Base-by-base conservation (phyloP, 2,329 filamentous ascomycete species). In the Pleoardoris graminearum region DNA sequence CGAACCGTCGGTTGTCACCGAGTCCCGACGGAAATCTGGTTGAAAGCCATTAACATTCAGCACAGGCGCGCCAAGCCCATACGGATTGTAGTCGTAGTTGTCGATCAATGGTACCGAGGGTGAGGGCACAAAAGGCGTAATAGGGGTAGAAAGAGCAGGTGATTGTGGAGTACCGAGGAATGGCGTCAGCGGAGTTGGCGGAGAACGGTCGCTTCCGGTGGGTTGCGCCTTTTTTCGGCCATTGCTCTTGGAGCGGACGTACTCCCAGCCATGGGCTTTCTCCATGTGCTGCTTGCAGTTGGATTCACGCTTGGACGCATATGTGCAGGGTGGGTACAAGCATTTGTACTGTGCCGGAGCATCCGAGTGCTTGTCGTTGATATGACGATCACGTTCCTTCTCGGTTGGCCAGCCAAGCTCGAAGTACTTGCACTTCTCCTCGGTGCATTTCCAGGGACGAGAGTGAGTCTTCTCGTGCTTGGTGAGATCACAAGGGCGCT, bases 261-360 rank as follows among this genome's bases (percentile, higher is more conserved):
- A 97, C n/a, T 82, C 81, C 88, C 90, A 96, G 53, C 87, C 87
- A 67, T 97, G 92, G 0, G 90, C 88, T 76, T 97, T 97, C 79
- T 97, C 93, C 92, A 97, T 97, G 76, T 97, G 92, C 75, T 97
- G 93, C 73, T 97, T 97, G 83, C 91, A 95, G 75, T 97, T 97
- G 58, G 89, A 94, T 77, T 96, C 89, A 53, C 92, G 88, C 81
- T 97, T 97, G 10, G 92, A 96, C 68, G 91, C 89, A 79, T 97
- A 97, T 0, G 89, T 86, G 80, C 94, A 97, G 21, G 88, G 88
- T 63, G 85, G 82, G 76, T 83, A 97, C 42, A 85, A 77, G 76
- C 94, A 99, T 76, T 90, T 86, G 75, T 86, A 96, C 78, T 95
- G 86, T 37, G 85, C 81, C 4, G 94, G 92, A 29, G 86, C 81